These are phyloP conservation scores for Saposhnikovia divaricata DNA, from an alignment of 129 eudicot genomes.

Conservation along the genomic window DNA sequence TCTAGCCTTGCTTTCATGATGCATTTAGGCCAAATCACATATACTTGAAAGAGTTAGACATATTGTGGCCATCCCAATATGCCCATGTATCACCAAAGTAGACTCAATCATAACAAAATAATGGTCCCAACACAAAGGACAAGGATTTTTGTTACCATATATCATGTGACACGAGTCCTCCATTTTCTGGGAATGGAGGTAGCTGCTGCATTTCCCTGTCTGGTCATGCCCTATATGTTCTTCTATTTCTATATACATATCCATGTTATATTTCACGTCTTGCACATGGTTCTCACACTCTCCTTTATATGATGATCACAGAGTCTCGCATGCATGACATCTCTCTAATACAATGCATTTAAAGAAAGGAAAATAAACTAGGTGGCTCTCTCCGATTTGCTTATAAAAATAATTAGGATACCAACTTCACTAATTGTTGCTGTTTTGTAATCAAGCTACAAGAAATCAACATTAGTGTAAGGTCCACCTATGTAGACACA, in stretches of 20 bases:
- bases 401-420: background rate
- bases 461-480: background rate
- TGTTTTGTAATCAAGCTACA: background rate
- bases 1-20: background rate
- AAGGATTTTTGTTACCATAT: background rate
- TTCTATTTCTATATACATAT: background rate
- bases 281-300: background rate
- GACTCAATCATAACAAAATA: background rate
- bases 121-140: constrained; percentile 5
- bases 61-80: background rate
- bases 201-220: background rate
- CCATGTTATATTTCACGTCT: background rate
- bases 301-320: background rate
- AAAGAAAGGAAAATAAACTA: background rate
- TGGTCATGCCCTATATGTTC: background rate
- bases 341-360: background rate
- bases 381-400: background rate
- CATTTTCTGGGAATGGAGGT: background rate
- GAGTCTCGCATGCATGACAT: background rate
- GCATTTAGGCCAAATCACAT: background rate
- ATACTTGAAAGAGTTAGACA: background rate
- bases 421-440: background rate
- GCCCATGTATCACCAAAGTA: background rate
- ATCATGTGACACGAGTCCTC: background rate
- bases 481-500: background rate